A percentile compares a stretch with the other conserved stretches of the same genome.
These are phyloP conservation scores for Eimeria acervulina DNA, from an alignment of 169 alveolate species.

Conservation along the genomic window DNA sequence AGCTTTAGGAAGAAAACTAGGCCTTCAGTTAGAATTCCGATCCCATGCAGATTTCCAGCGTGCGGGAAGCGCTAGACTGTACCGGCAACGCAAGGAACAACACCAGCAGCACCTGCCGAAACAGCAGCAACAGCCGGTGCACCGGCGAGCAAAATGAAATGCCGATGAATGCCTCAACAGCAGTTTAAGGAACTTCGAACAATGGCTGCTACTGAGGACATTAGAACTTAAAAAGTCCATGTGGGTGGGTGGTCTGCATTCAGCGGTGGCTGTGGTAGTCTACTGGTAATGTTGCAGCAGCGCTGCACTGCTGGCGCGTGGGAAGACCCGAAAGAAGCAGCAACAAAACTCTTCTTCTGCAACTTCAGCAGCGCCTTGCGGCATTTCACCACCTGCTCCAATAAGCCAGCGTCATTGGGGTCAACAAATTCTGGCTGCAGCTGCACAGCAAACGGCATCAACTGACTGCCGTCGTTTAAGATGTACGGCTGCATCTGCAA, in stretches of 20 bases:
- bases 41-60: too few relatives aligned
- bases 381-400: not conserved
- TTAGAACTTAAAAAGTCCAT: not conserved
- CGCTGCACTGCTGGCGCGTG: not conserved
- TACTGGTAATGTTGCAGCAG: not conserved
- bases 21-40: not conserved
- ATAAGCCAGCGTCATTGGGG: not conserved
- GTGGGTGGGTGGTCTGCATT: not conserved
- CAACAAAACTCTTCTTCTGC: not conserved
- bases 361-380: not conserved
- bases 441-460: not conserved
- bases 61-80: not conserved
- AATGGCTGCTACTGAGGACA: not conserved
- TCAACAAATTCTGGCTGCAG: not conserved
- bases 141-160: not conserved
- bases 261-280: conserved; percentile 12
- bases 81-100: not conserved
- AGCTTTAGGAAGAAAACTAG: too few relatives aligned
- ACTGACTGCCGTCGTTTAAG: not conserved
- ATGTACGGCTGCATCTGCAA: not conserved
- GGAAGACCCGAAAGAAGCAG: not conserved
- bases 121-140: not conserved
- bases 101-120: not conserved
- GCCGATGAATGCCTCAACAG: not conserved
- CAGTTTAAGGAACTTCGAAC: not conserved